Conservation (phyloP, 805 yeast species). For the Suhomyces pyralidae region DNA sequence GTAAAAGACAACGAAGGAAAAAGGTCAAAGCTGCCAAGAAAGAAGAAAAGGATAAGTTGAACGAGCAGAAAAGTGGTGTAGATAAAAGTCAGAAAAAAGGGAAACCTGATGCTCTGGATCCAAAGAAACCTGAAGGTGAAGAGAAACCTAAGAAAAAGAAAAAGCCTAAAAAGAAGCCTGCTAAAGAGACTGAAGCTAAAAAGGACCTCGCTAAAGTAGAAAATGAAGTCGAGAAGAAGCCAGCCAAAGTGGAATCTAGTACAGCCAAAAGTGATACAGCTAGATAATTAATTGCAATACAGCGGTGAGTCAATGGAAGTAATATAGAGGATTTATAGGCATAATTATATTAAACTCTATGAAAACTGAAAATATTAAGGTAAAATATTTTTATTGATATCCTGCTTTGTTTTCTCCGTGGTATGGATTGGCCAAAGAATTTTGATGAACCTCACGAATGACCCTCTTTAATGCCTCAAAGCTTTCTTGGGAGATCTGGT, state of each 20-base stretch:
- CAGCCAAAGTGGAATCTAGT: not conserved
- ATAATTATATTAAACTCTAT: no score
- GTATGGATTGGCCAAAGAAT: constrained; percentile 52
- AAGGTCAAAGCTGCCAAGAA: not conserved
- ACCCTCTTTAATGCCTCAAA: constrained; percentile 44
- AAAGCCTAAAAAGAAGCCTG: not conserved
- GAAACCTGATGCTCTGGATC: not conserved
- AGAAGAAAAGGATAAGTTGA: not conserved
- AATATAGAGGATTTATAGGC: not conserved
- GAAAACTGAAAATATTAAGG: no score
- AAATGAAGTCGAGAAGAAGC: not conserved
- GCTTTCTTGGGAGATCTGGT: constrained; percentile 31
- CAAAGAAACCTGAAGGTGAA: not conserved
- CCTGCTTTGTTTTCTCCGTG: not conserved
- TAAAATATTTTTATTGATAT: not conserved
- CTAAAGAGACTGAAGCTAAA: not conserved
- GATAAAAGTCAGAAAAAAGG: constrained; percentile 3
- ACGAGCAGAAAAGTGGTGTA: constrained; percentile 3
- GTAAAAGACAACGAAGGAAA: not conserved
- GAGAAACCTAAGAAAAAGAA: not conserved
- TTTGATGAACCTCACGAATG: constrained; percentile 52
- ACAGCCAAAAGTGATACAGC: not conserved
- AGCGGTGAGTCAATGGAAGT: no score
- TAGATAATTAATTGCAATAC: no score
- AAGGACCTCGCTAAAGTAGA: not conserved